Conservation (phyloP, 2,329 filamentous ascomycete genomes). For the Allantophomopsis cytisporea region DNA sequence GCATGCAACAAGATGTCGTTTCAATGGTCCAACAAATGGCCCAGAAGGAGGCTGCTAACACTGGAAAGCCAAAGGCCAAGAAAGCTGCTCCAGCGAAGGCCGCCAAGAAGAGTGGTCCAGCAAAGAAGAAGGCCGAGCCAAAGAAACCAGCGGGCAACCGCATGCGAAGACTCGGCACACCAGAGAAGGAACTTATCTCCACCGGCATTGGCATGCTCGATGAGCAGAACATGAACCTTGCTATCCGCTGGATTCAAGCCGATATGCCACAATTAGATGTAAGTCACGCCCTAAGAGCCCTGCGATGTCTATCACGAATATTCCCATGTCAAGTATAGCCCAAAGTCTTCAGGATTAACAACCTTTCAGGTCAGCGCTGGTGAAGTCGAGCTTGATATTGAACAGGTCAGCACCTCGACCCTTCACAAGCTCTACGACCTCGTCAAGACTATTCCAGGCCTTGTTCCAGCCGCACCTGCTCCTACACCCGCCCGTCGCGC, state of each 20-base stretch:
- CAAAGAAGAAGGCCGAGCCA: conserved; percentile 14
- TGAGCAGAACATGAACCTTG: conserved; percentile 61
- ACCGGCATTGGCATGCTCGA: conserved; percentile 73
- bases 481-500: conserved; percentile 1
- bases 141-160: conserved; percentile 21
- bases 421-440: conserved; percentile 38
- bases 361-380: conserved; percentile 25
- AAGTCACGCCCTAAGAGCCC: conserved; percentile 9
- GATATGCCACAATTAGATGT: conserved; percentile 63
- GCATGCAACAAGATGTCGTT: conserved; percentile 51
- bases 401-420: conserved; percentile 38
- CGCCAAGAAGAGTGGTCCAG: conserved; percentile 20
- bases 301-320: too few relatives aligned
- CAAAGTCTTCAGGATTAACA: too few relatives aligned
- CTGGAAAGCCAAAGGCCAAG: conserved; percentile 39
- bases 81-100: conserved; percentile 18
- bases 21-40: conserved; percentile 44
- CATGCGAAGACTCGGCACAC: conserved; percentile 47
- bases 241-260: conserved; percentile 80
- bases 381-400: conserved; percentile 45
- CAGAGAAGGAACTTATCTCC: conserved; percentile 87
- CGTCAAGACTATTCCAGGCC: conserved; percentile 32
- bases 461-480: conserved; percentile 19
- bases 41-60: conserved; percentile 41
- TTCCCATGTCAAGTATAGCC: too few relatives aligned